phyloP scores from a whole-genome alignment of 2,329 filamentous ascomycete species.

The Cladosporium sp. region DNA sequence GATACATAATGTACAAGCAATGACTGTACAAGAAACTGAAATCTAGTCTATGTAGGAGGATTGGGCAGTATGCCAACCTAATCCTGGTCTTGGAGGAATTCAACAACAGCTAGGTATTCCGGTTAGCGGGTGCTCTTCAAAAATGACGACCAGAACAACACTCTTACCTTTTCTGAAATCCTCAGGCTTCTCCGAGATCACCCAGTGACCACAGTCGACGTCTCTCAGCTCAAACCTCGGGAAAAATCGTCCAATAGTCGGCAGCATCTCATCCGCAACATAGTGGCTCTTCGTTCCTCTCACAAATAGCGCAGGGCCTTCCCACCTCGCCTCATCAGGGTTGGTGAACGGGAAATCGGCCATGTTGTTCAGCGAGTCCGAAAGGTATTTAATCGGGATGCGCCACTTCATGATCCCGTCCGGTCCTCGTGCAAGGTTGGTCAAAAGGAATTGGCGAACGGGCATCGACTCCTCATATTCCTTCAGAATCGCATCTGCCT shows the following conservation, averaged over 20 bases:
- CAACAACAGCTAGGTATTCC: slow-evolving; percentile 56
- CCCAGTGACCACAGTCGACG: slow-evolving; percentile 80
- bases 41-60: slow-evolving; percentile 2
- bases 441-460: slow-evolving; percentile 88
- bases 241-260: slow-evolving; percentile 80
- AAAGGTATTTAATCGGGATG: slow-evolving; percentile 73
- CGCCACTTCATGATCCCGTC: slow-evolving; percentile 68
- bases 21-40: slow-evolving; percentile 6
- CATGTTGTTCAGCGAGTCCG: slow-evolving; percentile 68
- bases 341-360: slow-evolving; percentile 86
- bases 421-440: slow-evolving; percentile 68
- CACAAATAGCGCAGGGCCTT: slow-evolving; percentile 78
- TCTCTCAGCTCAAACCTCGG: slow-evolving; percentile 72
- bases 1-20: neutral
- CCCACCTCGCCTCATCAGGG: slow-evolving; percentile 66
- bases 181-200: slow-evolving; percentile 84
- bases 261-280: slow-evolving; percentile 75
- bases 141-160: neutral
- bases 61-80: slow-evolving; percentile 23
- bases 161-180: slow-evolving; percentile 68
- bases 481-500: slow-evolving; percentile 77
- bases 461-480: slow-evolving; percentile 72
- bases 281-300: slow-evolving; percentile 75
- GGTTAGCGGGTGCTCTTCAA: slow-evolving; percentile 20
- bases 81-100: slow-evolving; percentile 60